Evolutionary conservation across 495 filamentous ascomycete species (phyloP).

Genomic region (Pyronema omphalodes): DNA sequence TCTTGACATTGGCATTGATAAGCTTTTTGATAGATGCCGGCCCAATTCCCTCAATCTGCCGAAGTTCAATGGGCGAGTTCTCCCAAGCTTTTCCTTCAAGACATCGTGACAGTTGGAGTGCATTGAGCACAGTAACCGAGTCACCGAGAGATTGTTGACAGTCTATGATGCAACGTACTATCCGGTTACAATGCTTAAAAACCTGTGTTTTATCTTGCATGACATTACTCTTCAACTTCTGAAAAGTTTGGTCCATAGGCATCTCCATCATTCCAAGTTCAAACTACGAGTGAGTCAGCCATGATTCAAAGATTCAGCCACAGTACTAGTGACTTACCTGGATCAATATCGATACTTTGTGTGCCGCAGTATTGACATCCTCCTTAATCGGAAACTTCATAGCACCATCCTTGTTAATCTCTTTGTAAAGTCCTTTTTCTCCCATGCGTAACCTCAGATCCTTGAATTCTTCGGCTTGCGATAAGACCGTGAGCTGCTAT

Average conservation of each 20-base stretch:
- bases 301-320: background rate
- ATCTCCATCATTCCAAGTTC: conserved; percentile 61
- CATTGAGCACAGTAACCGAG: conserved; percentile 44
- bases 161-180: conserved; percentile 73
- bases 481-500: conserved; percentile 41
- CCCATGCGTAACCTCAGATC: conserved; percentile 55
- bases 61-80: conserved; percentile 62
- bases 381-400: conserved; percentile 69
- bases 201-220: conserved; percentile 50
- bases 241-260: conserved; percentile 41
- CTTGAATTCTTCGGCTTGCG: conserved; percentile 59
- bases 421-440: conserved; percentile 61
- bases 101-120: conserved; percentile 62
- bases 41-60: conserved; percentile 72
- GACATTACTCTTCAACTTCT: conserved; percentile 43
- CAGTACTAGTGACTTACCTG: conserved; percentile 31
- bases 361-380: conserved; percentile 46
- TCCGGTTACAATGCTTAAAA: conserved; percentile 53
- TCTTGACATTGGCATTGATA: conserved; percentile 47
- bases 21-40: conserved; percentile 61
- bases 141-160: conserved; percentile 55
- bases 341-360: conserved; percentile 77
- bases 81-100: conserved; percentile 76
- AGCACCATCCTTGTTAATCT: conserved; percentile 54
- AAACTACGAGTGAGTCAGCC: conserved; percentile 6